These are phyloP conservation scores for Flaveria trinervia DNA, from an alignment of 129 eudicot species.

Conservation along the genomic window DNA sequence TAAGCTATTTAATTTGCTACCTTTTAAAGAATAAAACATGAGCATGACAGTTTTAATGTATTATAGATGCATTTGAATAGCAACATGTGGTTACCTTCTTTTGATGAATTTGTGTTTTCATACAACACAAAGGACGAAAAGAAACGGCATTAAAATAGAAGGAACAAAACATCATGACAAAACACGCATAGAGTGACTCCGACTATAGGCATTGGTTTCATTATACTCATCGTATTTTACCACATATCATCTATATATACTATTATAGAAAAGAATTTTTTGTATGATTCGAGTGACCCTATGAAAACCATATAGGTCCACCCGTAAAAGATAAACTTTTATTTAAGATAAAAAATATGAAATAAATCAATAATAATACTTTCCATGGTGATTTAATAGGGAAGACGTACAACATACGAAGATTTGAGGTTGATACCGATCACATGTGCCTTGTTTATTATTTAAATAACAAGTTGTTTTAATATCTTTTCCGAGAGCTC, in stretches of 20 bases:
- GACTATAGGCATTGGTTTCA: too few species aligned
- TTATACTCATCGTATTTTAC: too few species aligned
- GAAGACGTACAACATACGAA: not conserved
- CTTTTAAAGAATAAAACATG: not conserved
- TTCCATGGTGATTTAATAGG: too few species aligned
- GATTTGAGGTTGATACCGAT: not conserved
- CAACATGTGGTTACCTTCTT: not conserved
- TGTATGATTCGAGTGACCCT: too few species aligned
- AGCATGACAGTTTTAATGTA: not conserved
- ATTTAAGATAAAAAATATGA: too few species aligned
- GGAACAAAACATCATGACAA: not conserved
- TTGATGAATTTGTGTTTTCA: not conserved
- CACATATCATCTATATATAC: too few species aligned
- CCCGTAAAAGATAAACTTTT: too few species aligned
- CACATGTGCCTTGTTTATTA: not conserved
- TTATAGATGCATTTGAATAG: not conserved
- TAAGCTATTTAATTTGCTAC: not conserved
- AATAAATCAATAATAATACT: too few species aligned
- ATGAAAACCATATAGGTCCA: too few species aligned
- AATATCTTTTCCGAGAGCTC: not conserved
- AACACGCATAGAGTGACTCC: too few species aligned
- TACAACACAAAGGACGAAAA: not conserved
- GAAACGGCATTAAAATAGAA: not conserved
- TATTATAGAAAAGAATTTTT: too few species aligned
- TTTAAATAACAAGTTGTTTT: not conserved